These are phyloP conservation scores for Symbiodinium natans DNA, from an alignment of 73 alveolate genomes.

Conservation along the genomic window DNA sequence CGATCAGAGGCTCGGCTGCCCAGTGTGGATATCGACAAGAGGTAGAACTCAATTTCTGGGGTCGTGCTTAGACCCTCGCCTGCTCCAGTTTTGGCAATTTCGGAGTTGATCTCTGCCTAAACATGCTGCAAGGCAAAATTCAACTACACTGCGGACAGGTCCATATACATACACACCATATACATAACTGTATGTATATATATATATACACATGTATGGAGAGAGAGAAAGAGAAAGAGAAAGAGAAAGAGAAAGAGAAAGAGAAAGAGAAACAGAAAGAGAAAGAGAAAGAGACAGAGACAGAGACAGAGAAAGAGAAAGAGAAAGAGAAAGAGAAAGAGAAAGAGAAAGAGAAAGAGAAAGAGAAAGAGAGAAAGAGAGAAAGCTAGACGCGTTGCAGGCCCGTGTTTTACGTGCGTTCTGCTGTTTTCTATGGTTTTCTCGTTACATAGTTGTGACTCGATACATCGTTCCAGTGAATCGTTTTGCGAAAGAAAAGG, in stretches of 20 bases:
- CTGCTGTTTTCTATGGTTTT: too few species aligned
- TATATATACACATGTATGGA: not conserved
- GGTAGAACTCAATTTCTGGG: too few species aligned
- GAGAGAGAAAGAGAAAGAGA: not conserved
- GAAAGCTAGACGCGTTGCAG: not conserved
- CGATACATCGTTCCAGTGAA: too few species aligned
- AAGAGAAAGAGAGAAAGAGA: not conserved
- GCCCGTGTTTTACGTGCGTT: too few species aligned
- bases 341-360: not conserved
- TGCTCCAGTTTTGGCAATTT: slow-evolving; percentile 45
- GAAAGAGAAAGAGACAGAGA: not conserved
- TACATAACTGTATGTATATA: not conserved
- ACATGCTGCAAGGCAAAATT: not conserved
- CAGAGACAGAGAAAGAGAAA: not conserved
- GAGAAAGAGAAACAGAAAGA: not conserved
- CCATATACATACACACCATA: not conserved
- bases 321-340: not conserved
- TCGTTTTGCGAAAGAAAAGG: too few species aligned
- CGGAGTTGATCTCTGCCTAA: slow-evolving; percentile 87
- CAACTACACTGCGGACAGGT: not conserved
- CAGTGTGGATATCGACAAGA: too few species aligned
- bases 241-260: not conserved
- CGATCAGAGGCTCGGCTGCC: too few species aligned
- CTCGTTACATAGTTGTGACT: too few species aligned
- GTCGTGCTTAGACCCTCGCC: not conserved